A percentile compares a stretch with the other conserved stretches of the same genome.
phyloP scores from a whole-genome alignment of 1,139 yeast genomes.

The Kodamaea sp. region DNA sequence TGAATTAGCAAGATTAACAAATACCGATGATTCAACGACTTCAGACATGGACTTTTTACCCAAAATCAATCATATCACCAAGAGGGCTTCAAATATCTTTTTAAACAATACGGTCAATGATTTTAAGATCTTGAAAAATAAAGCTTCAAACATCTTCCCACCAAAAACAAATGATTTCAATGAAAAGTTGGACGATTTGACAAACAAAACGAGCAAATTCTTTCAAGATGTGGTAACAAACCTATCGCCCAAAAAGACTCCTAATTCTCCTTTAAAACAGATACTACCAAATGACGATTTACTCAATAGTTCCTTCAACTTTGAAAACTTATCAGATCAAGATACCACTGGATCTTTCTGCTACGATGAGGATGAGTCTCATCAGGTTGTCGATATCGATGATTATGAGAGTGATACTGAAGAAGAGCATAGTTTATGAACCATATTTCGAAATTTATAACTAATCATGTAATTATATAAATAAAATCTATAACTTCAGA shows the following conservation, averaged over 20 bases:
- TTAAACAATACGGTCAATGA: slow-evolving; percentile 6
- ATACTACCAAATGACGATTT: slow-evolving; percentile 11
- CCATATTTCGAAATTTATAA: neutral
- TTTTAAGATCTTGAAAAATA: slow-evolving; percentile 15
- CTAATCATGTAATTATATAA: no score
- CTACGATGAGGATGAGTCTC: slow-evolving; percentile 10
- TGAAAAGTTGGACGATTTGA: slow-evolving; percentile 10
- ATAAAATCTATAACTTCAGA: slow-evolving; percentile 1
- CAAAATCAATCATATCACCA: slow-evolving; percentile 7
- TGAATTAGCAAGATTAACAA: slow-evolving; percentile 7
- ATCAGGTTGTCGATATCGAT: slow-evolving; percentile 22
- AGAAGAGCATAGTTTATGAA: slow-evolving; percentile 1
- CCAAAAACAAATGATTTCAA: slow-evolving; percentile 7
- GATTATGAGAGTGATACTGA: slow-evolving; percentile 23
- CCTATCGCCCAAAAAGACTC: slow-evolving; percentile 14
- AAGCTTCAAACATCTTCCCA: slow-evolving; percentile 23
- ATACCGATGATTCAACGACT: neutral
- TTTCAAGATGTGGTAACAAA: slow-evolving; percentile 15
- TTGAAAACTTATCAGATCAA: slow-evolving; percentile 21
- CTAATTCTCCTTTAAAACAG: slow-evolving; percentile 2
- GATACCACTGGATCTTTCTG: slow-evolving; percentile 8
- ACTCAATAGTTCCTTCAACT: slow-evolving; percentile 25
- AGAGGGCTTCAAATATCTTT: slow-evolving; percentile 10
- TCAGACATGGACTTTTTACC: slow-evolving; percentile 3
- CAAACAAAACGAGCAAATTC: slow-evolving; percentile 14